Percentiles rank a stretch among this genome's conserved stretches.
Evolutionary conservation across 768 basidiomycete species (phyloP).

Genomic region (Pleurotus tuoliensis): DNA sequence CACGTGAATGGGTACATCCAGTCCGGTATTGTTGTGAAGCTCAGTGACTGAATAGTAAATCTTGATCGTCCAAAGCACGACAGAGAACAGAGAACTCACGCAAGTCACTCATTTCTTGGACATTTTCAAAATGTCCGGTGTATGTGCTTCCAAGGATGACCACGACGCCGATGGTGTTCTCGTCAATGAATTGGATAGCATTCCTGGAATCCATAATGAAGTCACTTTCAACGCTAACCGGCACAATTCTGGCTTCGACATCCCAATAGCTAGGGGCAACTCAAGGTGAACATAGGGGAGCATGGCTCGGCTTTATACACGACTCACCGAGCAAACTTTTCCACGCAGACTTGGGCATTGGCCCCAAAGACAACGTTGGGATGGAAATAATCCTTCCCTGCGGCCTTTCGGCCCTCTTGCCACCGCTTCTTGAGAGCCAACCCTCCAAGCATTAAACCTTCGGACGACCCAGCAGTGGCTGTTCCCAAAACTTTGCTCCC

Average conservation of each 20-base stretch:
- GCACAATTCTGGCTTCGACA: conserved; percentile 53
- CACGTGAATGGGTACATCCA: conserved; percentile 63
- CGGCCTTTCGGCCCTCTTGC: conserved; percentile 59
- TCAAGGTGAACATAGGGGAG: neutral
- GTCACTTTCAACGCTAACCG: conserved; percentile 38
- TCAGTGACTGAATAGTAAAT: conserved; percentile 40
- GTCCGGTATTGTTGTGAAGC: conserved; percentile 49
- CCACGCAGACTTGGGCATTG: conserved; percentile 53
- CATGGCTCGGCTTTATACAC: too few relatives aligned
- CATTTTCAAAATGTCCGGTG: conserved; percentile 63
- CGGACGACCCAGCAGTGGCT: conserved; percentile 60
- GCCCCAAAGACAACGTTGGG: conserved; percentile 59
- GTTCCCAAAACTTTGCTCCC: conserved; percentile 54
- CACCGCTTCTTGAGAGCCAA: conserved; percentile 62
- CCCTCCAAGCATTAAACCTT: conserved; percentile 71
- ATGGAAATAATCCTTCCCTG: conserved; percentile 49
- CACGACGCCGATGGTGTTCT: conserved; percentile 69
- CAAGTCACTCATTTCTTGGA: conserved; percentile 49
- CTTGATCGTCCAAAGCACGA: neutral
- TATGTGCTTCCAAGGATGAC: conserved; percentile 51
- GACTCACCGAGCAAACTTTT: conserved; percentile 56
- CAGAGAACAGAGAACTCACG: conserved; percentile 11
- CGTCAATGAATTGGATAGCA: conserved; percentile 50
- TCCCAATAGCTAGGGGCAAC: conserved; percentile 44
- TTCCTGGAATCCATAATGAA: conserved; percentile 55